A percentile compares a stretch with the other conserved stretches of the same genome.
Evolutionary conservation across 2,329 filamentous ascomycete species (phyloP).

Genomic region (Alternaria novae-zelandiae): DNA sequence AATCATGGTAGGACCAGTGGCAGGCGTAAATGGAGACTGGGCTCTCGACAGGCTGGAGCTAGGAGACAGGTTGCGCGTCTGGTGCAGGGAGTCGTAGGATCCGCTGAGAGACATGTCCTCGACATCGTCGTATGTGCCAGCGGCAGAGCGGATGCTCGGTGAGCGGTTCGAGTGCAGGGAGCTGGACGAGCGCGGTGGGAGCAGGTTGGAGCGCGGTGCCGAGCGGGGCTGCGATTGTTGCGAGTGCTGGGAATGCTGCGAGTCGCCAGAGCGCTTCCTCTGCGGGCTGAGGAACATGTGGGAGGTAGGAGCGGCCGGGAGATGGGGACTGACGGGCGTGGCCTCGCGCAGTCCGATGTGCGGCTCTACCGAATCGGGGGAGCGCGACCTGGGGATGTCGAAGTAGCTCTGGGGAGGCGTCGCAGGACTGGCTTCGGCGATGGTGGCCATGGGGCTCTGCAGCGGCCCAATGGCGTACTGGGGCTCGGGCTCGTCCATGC

Average conservation of each 20-base stretch:
- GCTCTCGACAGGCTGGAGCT: slow-evolving; percentile 68
- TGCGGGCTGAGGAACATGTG: slow-evolving; percentile 46
- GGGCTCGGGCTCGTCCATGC: slow-evolving; percentile 37
- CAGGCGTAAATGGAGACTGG: slow-evolving; percentile 69
- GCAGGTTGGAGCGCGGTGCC: slow-evolving; percentile 40
- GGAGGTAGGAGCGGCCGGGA: slow-evolving; percentile 33
- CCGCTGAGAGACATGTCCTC: slow-evolving; percentile 67
- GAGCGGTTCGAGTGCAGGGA: slow-evolving; percentile 40
- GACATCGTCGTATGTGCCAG: slow-evolving; percentile 69
- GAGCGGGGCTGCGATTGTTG: slow-evolving; percentile 22
- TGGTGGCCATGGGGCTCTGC: slow-evolving; percentile 41
- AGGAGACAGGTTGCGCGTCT: slow-evolving; percentile 76
- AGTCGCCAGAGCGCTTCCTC: slow-evolving; percentile 50
- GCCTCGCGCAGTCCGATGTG: slow-evolving; percentile 51
- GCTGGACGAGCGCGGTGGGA: slow-evolving; percentile 51
- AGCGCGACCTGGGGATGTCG: slow-evolving; percentile 53
- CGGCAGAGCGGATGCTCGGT: slow-evolving; percentile 56
- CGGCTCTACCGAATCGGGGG: slow-evolving; percentile 54
- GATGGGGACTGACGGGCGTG: slow-evolving; percentile 49
- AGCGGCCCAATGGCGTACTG: slow-evolving; percentile 35
- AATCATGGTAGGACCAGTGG: slow-evolving; percentile 60
- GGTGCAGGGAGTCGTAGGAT: slow-evolving; percentile 67
- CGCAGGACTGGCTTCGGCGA: slow-evolving; percentile 42
- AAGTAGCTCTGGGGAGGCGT: slow-evolving; percentile 51
- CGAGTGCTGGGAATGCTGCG: slow-evolving; percentile 36